A percentile compares a stretch with the other conserved stretches of the same genome.
Evolutionary conservation across 1,284 basidiomycete species (phyloP).

Genomic region (Pascua sp.): DNA sequence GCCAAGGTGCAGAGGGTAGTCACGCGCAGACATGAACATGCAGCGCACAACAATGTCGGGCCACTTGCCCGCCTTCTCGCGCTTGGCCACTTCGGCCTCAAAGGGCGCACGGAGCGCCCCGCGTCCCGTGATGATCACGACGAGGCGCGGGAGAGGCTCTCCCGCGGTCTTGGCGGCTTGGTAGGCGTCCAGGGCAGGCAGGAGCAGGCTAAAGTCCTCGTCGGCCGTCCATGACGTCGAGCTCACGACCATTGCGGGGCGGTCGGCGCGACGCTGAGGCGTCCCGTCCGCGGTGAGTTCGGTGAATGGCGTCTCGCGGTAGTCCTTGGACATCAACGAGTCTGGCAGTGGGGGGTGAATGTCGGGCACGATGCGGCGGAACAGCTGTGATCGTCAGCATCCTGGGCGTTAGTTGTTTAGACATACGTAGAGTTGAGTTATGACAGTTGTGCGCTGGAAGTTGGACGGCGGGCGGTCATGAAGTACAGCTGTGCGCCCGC

Average conservation of each 20-base stretch:
- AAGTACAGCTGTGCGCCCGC: constrained; percentile 71
- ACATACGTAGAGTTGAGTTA: constrained; percentile 63
- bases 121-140: constrained; percentile 88
- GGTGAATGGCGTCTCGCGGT: constrained; percentile 31
- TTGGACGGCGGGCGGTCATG: constrained; percentile 82
- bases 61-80: constrained; percentile 65
- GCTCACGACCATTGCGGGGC: constrained; percentile 83
- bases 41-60: constrained; percentile 76
- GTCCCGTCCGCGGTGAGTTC: constrained; percentile 11
- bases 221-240: constrained; percentile 98
- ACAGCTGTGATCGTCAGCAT: constrained; percentile 52
- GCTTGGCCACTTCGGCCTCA: constrained; percentile 60
- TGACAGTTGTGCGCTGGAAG: constrained; percentile 66
- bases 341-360: constrained; percentile 36
- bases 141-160: constrained; percentile 62
- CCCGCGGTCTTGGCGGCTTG: constrained; percentile 23
- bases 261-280: constrained; percentile 56
- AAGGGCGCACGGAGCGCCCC: constrained; percentile 74
- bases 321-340: constrained; percentile 37
- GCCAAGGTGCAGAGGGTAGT: constrained; percentile 82
- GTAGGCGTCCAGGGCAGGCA: constrained; percentile 66
- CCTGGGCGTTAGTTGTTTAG: background rate
- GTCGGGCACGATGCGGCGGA: constrained; percentile 53
- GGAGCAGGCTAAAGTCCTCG: constrained; percentile 85
- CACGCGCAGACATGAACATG: constrained; percentile 79